Base-by-base conservation (phyloP, 129 eudicot genomes). In the Deinandra increscens region DNA sequence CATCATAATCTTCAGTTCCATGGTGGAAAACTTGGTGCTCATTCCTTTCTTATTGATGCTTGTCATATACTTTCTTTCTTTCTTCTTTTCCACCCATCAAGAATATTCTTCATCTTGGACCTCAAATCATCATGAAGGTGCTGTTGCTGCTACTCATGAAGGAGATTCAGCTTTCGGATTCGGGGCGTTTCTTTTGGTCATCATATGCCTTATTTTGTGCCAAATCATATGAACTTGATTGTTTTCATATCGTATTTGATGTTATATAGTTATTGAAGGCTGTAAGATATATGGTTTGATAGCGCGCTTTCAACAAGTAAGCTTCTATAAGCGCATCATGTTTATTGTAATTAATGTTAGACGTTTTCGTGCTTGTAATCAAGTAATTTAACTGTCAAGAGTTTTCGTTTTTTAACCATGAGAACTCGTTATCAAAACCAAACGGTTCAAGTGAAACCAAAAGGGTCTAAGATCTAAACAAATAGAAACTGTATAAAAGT, bases 101-200 rank as follows among this genome's bases (percentile, higher is more conserved):
- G 66, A 60, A 5, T n/a, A n/a, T n/a, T 15, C 58, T 13, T 68
- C 64, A 0, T 49, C 75, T 7, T 13, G 43, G 23, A 53, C 26
- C 29, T 49, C 75, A 38, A 48, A 69, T 76, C 75, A 49, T 12
- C n/a, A 76, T 26, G 71, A 42, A 26, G 82, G 64, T n/a, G n/a
- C n/a, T 11, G 61, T 9, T 18, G 63, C 19, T 29, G 56, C 39
- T 49, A 23, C 55, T 61, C 48, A 76, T 3, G 81, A 76, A 18
- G 42, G 65, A 22, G 81, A 74, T 7, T 58, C 65, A 19, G 81
- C 75, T 37, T 76, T 23, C 7, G 81, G 81, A 29, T 76, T 76
- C 44, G 81, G 81, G 22, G 37, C 81, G 19, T 76, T 76, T 69
- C 75, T 76, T 69, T 60, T 76, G 75, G 81, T 76, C 75, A 33